Evolutionary conservation across 148 eudicot species (phyloP).

Genomic region (Chenopodium formosanum): DNA sequence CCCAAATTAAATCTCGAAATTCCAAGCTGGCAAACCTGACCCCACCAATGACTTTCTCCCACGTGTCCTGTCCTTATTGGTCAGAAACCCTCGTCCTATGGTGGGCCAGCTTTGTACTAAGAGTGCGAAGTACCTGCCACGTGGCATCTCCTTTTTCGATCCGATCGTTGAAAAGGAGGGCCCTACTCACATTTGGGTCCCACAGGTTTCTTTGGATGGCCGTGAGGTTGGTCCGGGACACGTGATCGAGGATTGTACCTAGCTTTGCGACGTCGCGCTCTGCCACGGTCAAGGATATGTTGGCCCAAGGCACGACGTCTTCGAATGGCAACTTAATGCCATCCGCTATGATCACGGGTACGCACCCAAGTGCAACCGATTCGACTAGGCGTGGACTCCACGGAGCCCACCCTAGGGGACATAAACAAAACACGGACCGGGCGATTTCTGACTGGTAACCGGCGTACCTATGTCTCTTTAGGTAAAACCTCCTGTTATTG

Average conservation of each 20-base stretch:
- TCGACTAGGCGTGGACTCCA: constrained; percentile 93
- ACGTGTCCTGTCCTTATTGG: constrained; percentile 8
- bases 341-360: constrained; percentile 90
- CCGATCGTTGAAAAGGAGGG: constrained; percentile 46
- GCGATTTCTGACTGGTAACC: constrained; percentile 78
- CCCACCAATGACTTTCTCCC: neutral
- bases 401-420: constrained; percentile 97
- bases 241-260: constrained; percentile 51
- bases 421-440: constrained; percentile 66
- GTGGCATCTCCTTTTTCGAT: constrained; percentile 59
- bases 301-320: constrained; percentile 58
- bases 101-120: constrained; percentile 13
- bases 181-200: constrained; percentile 43
- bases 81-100: neutral
- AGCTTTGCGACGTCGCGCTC: constrained; percentile 56
- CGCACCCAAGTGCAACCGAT: constrained; percentile 73
- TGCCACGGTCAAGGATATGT: constrained; percentile 63
- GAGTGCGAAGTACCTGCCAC: constrained; percentile 50
- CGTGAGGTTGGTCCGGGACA: constrained; percentile 55
- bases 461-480: constrained; percentile 53
- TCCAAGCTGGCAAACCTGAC: constrained; percentile 8
- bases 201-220: constrained; percentile 50
- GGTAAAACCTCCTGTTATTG: constrained; percentile 54
- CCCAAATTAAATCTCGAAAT: neutral
- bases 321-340: constrained; percentile 66